phyloP scores from a whole-genome alignment of 2,329 filamentous ascomycete species.

The Cytospora piceae region DNA sequence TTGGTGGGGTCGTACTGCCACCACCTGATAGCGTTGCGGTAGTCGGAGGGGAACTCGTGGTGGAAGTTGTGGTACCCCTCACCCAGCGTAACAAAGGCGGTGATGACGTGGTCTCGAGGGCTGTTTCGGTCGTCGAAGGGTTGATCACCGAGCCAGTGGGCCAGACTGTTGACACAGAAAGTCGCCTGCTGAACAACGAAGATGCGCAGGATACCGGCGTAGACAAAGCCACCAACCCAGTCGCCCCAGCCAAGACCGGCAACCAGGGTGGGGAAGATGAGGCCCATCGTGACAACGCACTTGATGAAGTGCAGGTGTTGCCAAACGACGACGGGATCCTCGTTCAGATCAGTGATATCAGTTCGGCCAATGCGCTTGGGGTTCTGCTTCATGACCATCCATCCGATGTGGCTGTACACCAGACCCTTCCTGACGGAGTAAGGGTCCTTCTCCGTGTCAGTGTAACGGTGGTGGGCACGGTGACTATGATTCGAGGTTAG shows the following conservation, averaged over 20 bases:
- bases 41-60: constrained; percentile 91
- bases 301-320: constrained; percentile 88
- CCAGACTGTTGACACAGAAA: constrained; percentile 90
- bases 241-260: constrained; percentile 81
- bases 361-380: constrained; percentile 85
- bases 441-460: constrained; percentile 89
- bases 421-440: constrained; percentile 90
- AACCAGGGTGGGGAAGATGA: constrained; percentile 75
- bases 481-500: constrained; percentile 48
- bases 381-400: constrained; percentile 95
- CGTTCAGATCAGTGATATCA: constrained; percentile 86
- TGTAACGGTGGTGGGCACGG: constrained; percentile 87
- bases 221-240: constrained; percentile 81
- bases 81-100: constrained; percentile 80
- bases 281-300: constrained; percentile 75
- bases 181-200: constrained; percentile 92
- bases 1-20: constrained; percentile 92
- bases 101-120: constrained; percentile 85
- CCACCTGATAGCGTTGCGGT: constrained; percentile 90
- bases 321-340: constrained; percentile 83
- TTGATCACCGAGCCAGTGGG: constrained; percentile 90
- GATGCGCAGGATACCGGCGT: constrained; percentile 82
- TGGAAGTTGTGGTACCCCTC: constrained; percentile 95
- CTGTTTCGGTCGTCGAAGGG: constrained; percentile 93
- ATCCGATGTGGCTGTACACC: constrained; percentile 81